These are phyloP conservation scores for Geotrichum macrosporum DNA, from an alignment of 1,139 yeast species.

Conservation along the genomic window DNA sequence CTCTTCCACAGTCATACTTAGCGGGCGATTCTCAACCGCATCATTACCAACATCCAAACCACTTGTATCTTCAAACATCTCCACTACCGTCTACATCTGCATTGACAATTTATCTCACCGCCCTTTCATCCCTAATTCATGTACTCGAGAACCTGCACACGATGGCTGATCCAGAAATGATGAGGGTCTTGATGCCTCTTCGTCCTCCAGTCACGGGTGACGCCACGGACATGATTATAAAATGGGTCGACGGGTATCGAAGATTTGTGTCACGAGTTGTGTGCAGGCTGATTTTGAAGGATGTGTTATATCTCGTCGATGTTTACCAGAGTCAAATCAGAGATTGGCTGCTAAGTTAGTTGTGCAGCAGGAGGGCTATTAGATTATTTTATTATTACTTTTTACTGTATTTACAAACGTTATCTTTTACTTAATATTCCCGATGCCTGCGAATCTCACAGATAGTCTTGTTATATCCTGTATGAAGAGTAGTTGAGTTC, in stretches of 20 bases:
- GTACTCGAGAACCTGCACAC: conserved; percentile 14
- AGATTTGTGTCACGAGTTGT: conserved; percentile 26
- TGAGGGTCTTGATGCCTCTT: not conserved
- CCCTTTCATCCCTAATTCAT: conserved; percentile 12
- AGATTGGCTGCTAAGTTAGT: conserved; percentile 19
- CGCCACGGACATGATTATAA: not conserved
- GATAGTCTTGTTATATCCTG: too few relatives aligned
- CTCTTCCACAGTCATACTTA: not conserved
- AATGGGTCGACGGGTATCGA: conserved; percentile 27
- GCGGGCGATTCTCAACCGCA: not conserved
- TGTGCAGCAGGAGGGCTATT: too few relatives aligned
- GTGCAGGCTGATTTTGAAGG: conserved; percentile 29
- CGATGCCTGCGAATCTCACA: too few relatives aligned
- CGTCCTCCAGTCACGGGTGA: not conserved
- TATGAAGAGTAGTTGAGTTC: too few relatives aligned
- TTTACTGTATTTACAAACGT: too few relatives aligned
- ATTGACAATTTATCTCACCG: conserved; percentile 11
- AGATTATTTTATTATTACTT: too few relatives aligned
- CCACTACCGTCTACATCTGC: not conserved
- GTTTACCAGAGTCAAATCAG: conserved; percentile 27
- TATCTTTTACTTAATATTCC: too few relatives aligned
- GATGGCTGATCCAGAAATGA: not conserved
- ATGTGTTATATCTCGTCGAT: conserved; percentile 25
- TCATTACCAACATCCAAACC: conserved; percentile 1
- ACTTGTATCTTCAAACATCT: too few relatives aligned